phyloP scores from a whole-genome alignment of 2,329 filamentous ascomycete genomes.

The Botrytis galanthina region DNA sequence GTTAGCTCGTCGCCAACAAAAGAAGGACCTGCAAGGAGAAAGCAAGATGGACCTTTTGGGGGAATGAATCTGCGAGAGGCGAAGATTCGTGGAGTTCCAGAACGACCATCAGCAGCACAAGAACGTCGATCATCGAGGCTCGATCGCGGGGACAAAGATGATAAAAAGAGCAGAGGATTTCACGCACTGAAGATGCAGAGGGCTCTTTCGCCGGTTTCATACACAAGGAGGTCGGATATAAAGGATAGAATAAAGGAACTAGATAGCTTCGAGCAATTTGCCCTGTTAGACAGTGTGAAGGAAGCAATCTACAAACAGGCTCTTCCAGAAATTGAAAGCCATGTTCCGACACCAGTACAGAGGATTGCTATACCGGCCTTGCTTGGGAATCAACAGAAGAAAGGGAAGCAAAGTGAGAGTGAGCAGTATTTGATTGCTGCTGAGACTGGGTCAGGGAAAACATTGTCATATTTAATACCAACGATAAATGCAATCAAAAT shows the following conservation, averaged over 20 bases:
- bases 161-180: slow-evolving; percentile 44
- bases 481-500: slow-evolving; percentile 81
- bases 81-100: slow-evolving; percentile 44
- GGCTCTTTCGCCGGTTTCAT: slow-evolving; percentile 71
- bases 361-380: slow-evolving; percentile 82
- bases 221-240: slow-evolving; percentile 57
- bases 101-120: slow-evolving; percentile 35
- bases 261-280: slow-evolving; percentile 78
- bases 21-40: slow-evolving; percentile 40
- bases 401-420: slow-evolving; percentile 35
- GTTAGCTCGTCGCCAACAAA: slow-evolving; percentile 25
- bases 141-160: slow-evolving; percentile 22
- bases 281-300: slow-evolving; percentile 68
- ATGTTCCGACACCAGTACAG: slow-evolving; percentile 86
- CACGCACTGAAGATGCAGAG: slow-evolving; percentile 95
- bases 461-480: slow-evolving; percentile 85
- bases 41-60: slow-evolving; percentile 53
- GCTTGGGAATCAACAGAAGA: slow-evolving; percentile 52
- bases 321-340: slow-evolving; percentile 69
- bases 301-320: slow-evolving; percentile 70
- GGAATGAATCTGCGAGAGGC: slow-evolving; percentile 57
- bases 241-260: slow-evolving; percentile 61
- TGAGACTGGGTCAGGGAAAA: slow-evolving; percentile 97
- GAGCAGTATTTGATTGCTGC: slow-evolving; percentile 79
- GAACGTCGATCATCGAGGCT: slow-evolving; percentile 21